Evolutionary conservation across 148 eudicot genomes (phyloP).

Genomic region (Amaranthus cruentus): DNA sequence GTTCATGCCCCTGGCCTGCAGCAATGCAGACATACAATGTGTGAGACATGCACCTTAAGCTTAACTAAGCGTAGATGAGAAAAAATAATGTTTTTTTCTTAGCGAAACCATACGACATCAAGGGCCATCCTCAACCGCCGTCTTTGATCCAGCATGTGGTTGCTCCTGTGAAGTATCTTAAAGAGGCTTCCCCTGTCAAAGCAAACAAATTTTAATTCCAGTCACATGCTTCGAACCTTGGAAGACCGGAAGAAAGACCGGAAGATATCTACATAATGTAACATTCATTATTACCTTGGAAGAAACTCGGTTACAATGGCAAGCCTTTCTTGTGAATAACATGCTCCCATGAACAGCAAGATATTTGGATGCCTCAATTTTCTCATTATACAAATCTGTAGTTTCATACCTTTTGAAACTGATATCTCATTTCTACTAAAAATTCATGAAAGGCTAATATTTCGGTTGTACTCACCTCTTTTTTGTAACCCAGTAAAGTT

Average conservation of each 20-base stretch:
- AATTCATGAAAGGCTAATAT: constrained; percentile 1
- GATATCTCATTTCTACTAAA: neutral
- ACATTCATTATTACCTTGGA: constrained; percentile 47
- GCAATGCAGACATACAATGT: constrained; percentile 3
- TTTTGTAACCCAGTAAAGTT: constrained; percentile 56
- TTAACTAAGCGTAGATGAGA: neutral
- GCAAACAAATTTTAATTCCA: neutral
- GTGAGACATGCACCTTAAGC: neutral
- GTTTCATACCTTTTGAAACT: neutral
- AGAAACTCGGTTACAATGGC: constrained; percentile 81
- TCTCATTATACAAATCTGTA: constrained; percentile 76
- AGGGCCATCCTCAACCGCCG: constrained; percentile 79
- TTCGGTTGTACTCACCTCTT: constrained; percentile 42
- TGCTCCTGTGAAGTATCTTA: constrained; percentile 65
- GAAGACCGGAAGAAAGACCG: neutral
- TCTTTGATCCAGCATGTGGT: constrained; percentile 56
- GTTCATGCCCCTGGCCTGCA: constrained; percentile 88
- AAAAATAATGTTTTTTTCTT: neutral
- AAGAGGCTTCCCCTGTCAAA: constrained; percentile 78
- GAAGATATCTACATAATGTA: neutral
- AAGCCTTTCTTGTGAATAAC: constrained; percentile 58
- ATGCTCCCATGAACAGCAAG: constrained; percentile 88
- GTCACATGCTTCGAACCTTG: neutral
- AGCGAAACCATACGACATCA: constrained; percentile 60
- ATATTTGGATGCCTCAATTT: constrained; percentile 87